phyloP scores from a whole-genome alignment of 2,329 filamentous ascomycete genomes.

The Paraphoma sp. region DNA sequence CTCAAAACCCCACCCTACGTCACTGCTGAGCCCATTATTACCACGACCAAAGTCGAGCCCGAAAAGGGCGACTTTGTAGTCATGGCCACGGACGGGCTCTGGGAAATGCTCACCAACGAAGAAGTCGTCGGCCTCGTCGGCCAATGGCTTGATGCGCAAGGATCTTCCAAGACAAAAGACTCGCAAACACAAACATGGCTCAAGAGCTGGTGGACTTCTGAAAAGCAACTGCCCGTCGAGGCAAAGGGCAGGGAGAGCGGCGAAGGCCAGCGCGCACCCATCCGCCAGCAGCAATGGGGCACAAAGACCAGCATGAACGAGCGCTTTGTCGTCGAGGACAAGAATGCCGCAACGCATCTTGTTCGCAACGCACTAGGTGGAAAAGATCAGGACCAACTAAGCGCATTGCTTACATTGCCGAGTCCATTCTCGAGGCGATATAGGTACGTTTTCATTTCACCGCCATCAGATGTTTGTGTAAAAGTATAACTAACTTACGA shows the following conservation, averaged over 20 bases:
- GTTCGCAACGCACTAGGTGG: constrained; percentile 94
- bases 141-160: constrained; percentile 90
- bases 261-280: constrained; percentile 83
- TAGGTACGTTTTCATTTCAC: constrained; percentile 66
- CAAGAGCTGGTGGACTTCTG: constrained; percentile 69
- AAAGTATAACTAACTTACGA: constrained; percentile 17
- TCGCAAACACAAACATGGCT: constrained; percentile 66
- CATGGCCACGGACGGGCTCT: constrained; percentile 93
- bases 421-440: constrained; percentile 92
- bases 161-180: constrained; percentile 44
- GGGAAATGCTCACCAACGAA: constrained; percentile 99
- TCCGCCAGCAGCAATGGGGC: constrained; percentile 91
- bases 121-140: constrained; percentile 96
- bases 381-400: constrained; percentile 91
- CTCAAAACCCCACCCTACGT: constrained; percentile 95
- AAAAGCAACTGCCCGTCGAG: constrained; percentile 77
- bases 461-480: too few relatives aligned
- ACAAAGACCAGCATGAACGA: constrained; percentile 74
- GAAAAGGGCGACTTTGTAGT: constrained; percentile 93
- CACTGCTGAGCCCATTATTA: constrained; percentile 93
- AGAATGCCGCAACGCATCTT: constrained; percentile 94
- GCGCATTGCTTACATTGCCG: constrained; percentile 87
- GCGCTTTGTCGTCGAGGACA: constrained; percentile 92
- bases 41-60: constrained; percentile 89
- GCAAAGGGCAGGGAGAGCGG: constrained; percentile 57